Conservation (phyloP, 495 filamentous ascomycete genomes). For the Aspergillus mulundensis region DNA sequence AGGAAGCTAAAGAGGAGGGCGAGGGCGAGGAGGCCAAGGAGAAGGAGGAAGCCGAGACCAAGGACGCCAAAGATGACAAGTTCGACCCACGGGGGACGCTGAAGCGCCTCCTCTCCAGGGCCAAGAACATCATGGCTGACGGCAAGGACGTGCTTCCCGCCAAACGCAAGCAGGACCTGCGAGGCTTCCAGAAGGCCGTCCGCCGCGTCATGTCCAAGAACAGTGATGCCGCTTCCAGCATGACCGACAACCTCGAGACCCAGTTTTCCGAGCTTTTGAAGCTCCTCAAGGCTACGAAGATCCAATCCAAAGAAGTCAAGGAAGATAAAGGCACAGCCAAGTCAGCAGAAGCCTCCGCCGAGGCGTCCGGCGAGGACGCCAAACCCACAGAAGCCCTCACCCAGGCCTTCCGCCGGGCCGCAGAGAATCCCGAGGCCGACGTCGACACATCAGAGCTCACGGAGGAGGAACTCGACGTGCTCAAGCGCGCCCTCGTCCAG, state of each 20-base stretch:
- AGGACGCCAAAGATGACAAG: slow-evolving; percentile 21
- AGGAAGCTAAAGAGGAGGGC: slow-evolving; percentile 20
- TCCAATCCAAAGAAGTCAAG: slow-evolving; percentile 28
- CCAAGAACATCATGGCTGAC: slow-evolving; percentile 49
- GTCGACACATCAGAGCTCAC: slow-evolving; percentile 39
- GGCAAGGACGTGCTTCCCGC: slow-evolving; percentile 49
- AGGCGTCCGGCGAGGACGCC: slow-evolving; percentile 12
- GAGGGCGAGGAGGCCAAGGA: slow-evolving; percentile 24
- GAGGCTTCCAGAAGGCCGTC: slow-evolving; percentile 54
- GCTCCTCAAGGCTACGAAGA: slow-evolving; percentile 38
- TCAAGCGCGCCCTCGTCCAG: slow-evolving; percentile 47
- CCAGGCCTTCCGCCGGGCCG: slow-evolving; percentile 40
- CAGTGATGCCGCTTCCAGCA: slow-evolving; percentile 39
- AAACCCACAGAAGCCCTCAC: slow-evolving; percentile 32
- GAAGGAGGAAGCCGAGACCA: slow-evolving; percentile 22
- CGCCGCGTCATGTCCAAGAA: slow-evolving; percentile 44
- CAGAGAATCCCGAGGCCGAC: slow-evolving; percentile 34
- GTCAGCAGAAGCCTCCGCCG: slow-evolving; percentile 7
- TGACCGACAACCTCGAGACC: slow-evolving; percentile 47
- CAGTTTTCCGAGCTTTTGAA: slow-evolving; percentile 47
- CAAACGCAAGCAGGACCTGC: slow-evolving; percentile 59
- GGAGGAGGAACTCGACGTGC: slow-evolving; percentile 37
- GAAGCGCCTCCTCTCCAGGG: slow-evolving; percentile 48
- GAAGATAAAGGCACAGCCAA: slow-evolving; percentile 12
- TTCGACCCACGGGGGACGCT: slow-evolving; percentile 42